Conservation (phyloP, 306 rosid species). For the Fagus crenata region DNA sequence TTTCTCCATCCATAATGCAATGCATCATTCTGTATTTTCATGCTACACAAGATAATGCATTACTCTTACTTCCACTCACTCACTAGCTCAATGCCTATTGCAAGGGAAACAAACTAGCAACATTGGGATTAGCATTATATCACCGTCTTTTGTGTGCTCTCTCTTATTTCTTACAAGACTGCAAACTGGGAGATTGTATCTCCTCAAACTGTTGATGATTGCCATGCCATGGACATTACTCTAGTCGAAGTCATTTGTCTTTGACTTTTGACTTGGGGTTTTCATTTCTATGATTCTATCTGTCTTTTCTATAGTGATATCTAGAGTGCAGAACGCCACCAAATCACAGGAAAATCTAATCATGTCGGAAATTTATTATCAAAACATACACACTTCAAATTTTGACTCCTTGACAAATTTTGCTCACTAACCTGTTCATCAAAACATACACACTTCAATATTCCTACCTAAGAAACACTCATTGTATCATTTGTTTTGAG, state of each 20-base stretch:
- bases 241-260: background rate
- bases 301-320: background rate
- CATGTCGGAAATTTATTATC: background rate
- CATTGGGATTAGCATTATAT: background rate
- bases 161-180: background rate
- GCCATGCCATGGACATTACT: background rate
- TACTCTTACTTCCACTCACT: background rate
- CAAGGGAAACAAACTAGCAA: background rate
- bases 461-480: background rate
- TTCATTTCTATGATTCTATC: background rate
- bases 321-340: background rate
- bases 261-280: background rate
- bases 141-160: background rate
- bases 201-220: background rate
- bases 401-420: background rate
- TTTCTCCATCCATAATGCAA: background rate
- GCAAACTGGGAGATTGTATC: background rate
- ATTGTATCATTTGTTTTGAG: too few species aligned
- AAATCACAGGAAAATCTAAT: background rate
- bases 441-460: background rate
- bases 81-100: background rate
- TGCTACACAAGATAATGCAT: background rate
- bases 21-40: slow-evolving; percentile 2
- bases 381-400: background rate
- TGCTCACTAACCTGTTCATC: background rate